phyloP scores from a whole-genome alignment of 2,329 filamentous ascomycete genomes.

The Cryphonectria naterciae region DNA sequence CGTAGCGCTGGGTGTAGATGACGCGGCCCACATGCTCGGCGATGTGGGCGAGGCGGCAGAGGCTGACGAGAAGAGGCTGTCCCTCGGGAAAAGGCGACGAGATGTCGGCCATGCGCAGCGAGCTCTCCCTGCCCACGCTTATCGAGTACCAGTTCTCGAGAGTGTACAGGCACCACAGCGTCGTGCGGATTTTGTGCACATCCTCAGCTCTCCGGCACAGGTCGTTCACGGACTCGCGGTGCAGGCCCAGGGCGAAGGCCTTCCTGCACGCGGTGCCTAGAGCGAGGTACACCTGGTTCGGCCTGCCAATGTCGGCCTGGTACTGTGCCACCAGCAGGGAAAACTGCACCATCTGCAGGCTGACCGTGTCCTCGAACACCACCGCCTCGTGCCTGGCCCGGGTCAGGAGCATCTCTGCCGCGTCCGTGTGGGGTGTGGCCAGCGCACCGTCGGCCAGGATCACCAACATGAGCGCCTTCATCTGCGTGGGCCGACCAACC shows the following conservation, averaged over 20 bases:
- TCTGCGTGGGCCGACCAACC: slow-evolving; percentile 30
- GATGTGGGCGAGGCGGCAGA: slow-evolving; percentile 33
- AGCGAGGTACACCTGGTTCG: slow-evolving; percentile 37
- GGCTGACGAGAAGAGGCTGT: slow-evolving; percentile 30
- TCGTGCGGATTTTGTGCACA: slow-evolving; percentile 34
- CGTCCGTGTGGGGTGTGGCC: slow-evolving; percentile 33
- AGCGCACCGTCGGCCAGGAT: slow-evolving; percentile 36
- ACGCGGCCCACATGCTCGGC: slow-evolving; percentile 27
- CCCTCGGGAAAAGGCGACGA: slow-evolving; percentile 33
- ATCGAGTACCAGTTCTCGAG: slow-evolving; percentile 35
- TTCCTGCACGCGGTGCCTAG: slow-evolving; percentile 36
- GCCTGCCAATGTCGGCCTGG: slow-evolving; percentile 37
- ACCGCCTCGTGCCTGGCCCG: slow-evolving; percentile 35
- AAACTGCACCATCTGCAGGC: slow-evolving; percentile 38
- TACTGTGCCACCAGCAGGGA: slow-evolving; percentile 36
- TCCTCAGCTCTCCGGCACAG: slow-evolving; percentile 30
- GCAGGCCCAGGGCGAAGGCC: slow-evolving; percentile 37
- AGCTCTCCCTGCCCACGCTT: slow-evolving; percentile 32
- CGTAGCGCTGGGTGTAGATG: slow-evolving; percentile 35
- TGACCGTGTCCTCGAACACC: slow-evolving; percentile 38
- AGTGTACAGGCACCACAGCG: slow-evolving; percentile 38
- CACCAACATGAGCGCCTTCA: slow-evolving; percentile 32
- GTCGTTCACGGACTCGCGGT: slow-evolving; percentile 33
- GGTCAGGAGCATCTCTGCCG: slow-evolving; percentile 34
- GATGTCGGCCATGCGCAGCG: slow-evolving; percentile 34